Evolutionary conservation across 768 basidiomycete species (phyloP), one percentile per base, ranked within the genome.

Genomic region (Pilatotrama ljubarskyi): DNA sequence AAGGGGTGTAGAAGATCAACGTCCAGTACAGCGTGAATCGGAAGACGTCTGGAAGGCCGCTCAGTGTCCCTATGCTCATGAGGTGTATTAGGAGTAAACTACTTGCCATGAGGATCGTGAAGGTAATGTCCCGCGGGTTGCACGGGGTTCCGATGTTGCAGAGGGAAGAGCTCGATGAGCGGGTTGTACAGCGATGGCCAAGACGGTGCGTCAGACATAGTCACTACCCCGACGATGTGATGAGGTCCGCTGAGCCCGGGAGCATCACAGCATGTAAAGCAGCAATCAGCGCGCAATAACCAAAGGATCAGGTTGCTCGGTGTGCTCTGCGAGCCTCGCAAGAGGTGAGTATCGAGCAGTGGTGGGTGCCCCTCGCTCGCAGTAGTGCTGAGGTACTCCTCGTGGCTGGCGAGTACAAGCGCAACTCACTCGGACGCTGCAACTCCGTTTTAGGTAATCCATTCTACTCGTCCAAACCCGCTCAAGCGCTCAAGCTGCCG

Each of bases 11-110:
- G 63, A 80, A 76, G 25, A 80, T 69, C n/a, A 80, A 55, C 1
- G 77, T 78, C 79, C 79, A 80, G 63, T 79, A 80, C 11, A 81
- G 71, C 10, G 78, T 80, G 69, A 80, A 80, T 13, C 63, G 70
- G 65, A 79, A 80, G 44, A 81, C 62, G 43, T 78, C 79, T 80
- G 26, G 2, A 43, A 9, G 14, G 32, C 32, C 10, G 18, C n/a
- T 20, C 10, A 2, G 32, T 25, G 35, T 57, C 47, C 25, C 17
- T 18, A 44, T 36, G 10, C n/a, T 43, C n/a, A 36, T 44, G 18
- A 9, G 20, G 22, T 22, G 17, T 32, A 26, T 7, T 8, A 7
- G 18, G 40, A 11, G 18, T 8, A 7, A 2, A 11, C n/a, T 2
- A 60, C 68, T 15, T 36, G 77, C 79, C 76, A 22, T 68, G 66